A percentile compares a stretch with the other conserved stretches of the same genome.
These are phyloP conservation scores for Talaromyces piceae DNA, from an alignment of 2,329 filamentous ascomycete species.

Conservation along the genomic window DNA sequence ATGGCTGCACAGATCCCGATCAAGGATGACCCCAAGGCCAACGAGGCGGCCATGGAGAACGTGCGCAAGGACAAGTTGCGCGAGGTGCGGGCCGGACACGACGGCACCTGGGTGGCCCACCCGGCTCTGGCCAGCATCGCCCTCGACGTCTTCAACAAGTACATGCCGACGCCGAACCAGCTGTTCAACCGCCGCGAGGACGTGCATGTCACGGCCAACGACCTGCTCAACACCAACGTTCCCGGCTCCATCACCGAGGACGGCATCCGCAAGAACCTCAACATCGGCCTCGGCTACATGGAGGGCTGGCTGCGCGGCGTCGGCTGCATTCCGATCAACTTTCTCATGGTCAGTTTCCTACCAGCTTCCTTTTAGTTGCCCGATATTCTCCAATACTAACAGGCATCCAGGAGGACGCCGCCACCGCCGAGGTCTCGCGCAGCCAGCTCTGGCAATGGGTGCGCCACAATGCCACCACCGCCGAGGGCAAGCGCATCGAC, in stretches of 20 bases:
- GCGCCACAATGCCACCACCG: constrained; percentile 63
- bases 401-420: constrained; percentile 67
- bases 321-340: constrained; percentile 96
- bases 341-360: constrained; percentile 62
- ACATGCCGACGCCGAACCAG: constrained; percentile 99
- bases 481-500: constrained; percentile 85
- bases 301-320: constrained; percentile 94
- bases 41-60: constrained; percentile 88
- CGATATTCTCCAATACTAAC: constrained; percentile 2
- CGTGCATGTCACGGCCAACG: constrained; percentile 75
- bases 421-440: constrained; percentile 90
- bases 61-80: constrained; percentile 94
- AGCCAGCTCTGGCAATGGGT: constrained; percentile 97
- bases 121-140: constrained; percentile 85
- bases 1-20: constrained; percentile 99
- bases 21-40: constrained; percentile 85
- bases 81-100: constrained; percentile 89
- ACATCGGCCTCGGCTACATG: constrained; percentile 96
- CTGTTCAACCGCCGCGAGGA: constrained; percentile 86
- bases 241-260: constrained; percentile 86
- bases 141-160: constrained; percentile 87
- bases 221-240: constrained; percentile 96
- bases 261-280: constrained; percentile 94
- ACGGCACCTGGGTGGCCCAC: constrained; percentile 96
- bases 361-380: neutral